Base-by-base conservation (phyloP, 805 yeast species). In the Priceomyces carsonii region DNA sequence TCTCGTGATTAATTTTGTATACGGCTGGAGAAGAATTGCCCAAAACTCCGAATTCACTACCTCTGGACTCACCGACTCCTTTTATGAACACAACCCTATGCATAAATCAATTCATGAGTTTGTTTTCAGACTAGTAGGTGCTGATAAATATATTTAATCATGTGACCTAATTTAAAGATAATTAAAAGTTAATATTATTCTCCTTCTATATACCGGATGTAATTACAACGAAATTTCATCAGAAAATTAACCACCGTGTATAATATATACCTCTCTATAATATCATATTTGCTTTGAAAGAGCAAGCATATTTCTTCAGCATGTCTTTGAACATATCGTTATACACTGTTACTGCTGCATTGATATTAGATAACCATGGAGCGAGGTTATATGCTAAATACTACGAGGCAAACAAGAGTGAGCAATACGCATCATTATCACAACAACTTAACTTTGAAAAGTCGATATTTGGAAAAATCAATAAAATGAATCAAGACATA, bases 321-420 rank as follows among this genome's bases (percentile, higher is more conserved):
- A 69, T 64, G 72, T 67, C 76, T 48, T 53, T 66, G 29, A 73
- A 73, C 45, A 61, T 76, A 26, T 82, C 95, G 6, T 72, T 93
- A 40, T 90, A 91, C 68, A 73, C 96, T 6, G 80, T 91, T 33
- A 75, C 84, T 25, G 93, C 96, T 3, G 71, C 85, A 28, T 63
- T 91, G 47, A 76, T 93, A 46, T 75, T 93, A 47, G 97, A 90
- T 59, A 77, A 70, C 49, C 83, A 82, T 37, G 96, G 95, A 10
- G 74, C 79, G 37, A 71, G 98, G 49, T 64, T 93, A 26, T 85
- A 77, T 53, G 82, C 95, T 44, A 90, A 90, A 55, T 93, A 91
- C 71, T 91, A 83, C 67, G 69, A 71, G 33, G 77, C 83, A 8
- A 85, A 88, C 25, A 81, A 80, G 45, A 21, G 26, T 37, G 53